phyloP scores from a whole-genome alignment of 768 basidiomycete genomes.

The Lactarius trivialis region DNA sequence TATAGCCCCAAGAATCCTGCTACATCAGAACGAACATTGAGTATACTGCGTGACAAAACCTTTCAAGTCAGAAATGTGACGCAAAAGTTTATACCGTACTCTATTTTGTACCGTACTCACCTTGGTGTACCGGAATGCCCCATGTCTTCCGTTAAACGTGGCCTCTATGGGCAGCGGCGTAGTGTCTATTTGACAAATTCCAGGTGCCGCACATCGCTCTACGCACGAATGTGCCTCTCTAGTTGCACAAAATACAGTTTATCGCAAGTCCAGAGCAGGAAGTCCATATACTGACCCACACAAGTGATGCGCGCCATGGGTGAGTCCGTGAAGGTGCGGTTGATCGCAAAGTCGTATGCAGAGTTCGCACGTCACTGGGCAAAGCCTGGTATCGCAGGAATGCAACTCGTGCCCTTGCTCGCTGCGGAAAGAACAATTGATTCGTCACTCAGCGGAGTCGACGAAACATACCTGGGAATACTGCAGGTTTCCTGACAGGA shows the following conservation, averaged over 20 bases:
- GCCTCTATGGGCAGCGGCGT: slow-evolving; percentile 54
- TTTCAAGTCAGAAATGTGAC: not conserved
- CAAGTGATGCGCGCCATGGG: slow-evolving; percentile 38
- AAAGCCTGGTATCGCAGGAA: slow-evolving; percentile 44
- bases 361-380: slow-evolving; percentile 47
- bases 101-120: slow-evolving; percentile 33
- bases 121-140: slow-evolving; percentile 61
- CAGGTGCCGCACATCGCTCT: slow-evolving; percentile 36
- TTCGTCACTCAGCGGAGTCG: not conserved
- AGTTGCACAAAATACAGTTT: not conserved
- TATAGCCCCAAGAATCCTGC: not conserved
- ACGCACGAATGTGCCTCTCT: slow-evolving; percentile 49
- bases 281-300: slow-evolving; percentile 41
- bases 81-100: too few species aligned
- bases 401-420: slow-evolving; percentile 41
- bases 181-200: slow-evolving; percentile 54
- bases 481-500: slow-evolving; percentile 16
- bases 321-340: slow-evolving; percentile 47
- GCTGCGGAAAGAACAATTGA: slow-evolving; percentile 27
- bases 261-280: not conserved
- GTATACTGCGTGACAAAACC: slow-evolving; percentile 36
- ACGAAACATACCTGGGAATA: slow-evolving; percentile 3
- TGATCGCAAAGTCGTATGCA: slow-evolving; percentile 48
- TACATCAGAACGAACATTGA: slow-evolving; percentile 36
- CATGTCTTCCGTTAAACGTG: slow-evolving; percentile 53